Evolutionary conservation across 2,329 filamentous ascomycete species (phyloP).

Genomic region (Penicillium occitanis): DNA sequence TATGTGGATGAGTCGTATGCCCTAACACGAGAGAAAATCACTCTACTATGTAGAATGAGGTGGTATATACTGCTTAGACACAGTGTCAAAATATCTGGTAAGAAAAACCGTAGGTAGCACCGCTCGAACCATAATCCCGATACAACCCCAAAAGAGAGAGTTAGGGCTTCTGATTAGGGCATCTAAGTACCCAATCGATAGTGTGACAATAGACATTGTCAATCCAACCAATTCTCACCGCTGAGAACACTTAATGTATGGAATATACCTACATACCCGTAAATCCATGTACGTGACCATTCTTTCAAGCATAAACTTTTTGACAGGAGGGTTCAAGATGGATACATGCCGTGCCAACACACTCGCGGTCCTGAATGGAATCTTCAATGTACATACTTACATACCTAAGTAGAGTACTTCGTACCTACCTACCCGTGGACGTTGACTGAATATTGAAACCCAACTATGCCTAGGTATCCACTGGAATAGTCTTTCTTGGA

Average conservation of each 20-base stretch:
- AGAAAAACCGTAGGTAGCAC: background rate
- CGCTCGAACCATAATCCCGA: background rate
- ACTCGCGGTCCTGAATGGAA: background rate
- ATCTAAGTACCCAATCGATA: background rate
- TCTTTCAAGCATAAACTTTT: background rate
- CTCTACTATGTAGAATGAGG: no score
- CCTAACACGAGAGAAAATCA: background rate
- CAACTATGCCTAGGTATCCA: no score
- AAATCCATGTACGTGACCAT: background rate
- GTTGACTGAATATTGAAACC: background rate
- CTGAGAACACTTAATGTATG: background rate
- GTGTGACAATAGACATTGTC: background rate
- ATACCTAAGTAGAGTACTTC: background rate
- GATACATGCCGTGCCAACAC: background rate
- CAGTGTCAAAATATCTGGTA: background rate
- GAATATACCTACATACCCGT: background rate
- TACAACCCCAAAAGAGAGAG: background rate
- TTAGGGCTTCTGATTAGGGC: constrained; percentile 14
- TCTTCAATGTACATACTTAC: background rate
- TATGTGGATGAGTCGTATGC: background rate
- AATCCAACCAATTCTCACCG: background rate
- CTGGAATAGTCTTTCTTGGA: background rate
- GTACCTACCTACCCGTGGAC: background rate
- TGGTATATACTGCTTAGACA: background rate
- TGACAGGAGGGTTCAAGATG: constrained; percentile 2